Conservation (phyloP, 768 basidiomycete species). For the Psilocybe azurescens region DNA sequence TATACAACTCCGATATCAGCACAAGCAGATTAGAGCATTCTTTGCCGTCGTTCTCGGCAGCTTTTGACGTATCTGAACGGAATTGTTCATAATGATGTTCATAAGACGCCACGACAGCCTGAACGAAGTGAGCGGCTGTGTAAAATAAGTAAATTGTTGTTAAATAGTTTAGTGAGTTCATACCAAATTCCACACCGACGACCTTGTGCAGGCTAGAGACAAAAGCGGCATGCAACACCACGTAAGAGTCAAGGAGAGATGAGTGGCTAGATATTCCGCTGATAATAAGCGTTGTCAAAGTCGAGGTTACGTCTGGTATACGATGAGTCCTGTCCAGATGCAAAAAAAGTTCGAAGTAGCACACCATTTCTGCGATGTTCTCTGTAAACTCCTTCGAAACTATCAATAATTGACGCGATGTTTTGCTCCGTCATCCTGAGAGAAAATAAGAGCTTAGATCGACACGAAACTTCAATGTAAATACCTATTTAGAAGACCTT, state of each 20-base stretch:
- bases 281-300: slow-evolving; percentile 76
- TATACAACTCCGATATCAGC: slow-evolving; percentile 91
- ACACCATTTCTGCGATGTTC: slow-evolving; percentile 79
- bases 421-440: slow-evolving; percentile 90
- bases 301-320: slow-evolving; percentile 77
- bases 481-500: slow-evolving; percentile 89
- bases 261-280: slow-evolving; percentile 82
- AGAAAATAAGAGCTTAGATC: not conserved
- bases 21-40: slow-evolving; percentile 89
- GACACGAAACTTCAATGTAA: slow-evolving; percentile 10
- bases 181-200: slow-evolving; percentile 89
- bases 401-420: slow-evolving; percentile 72
- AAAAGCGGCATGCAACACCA: slow-evolving; percentile 86
- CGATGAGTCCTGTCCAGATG: slow-evolving; percentile 1
- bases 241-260: slow-evolving; percentile 86
- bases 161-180: slow-evolving; percentile 23
- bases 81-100: slow-evolving; percentile 56
- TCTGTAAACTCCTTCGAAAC: slow-evolving; percentile 79
- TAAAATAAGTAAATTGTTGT: not conserved
- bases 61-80: slow-evolving; percentile 20
- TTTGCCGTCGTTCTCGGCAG: slow-evolving; percentile 63
- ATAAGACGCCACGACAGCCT: slow-evolving; percentile 70
- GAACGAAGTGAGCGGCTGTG: slow-evolving; percentile 83
- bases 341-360: slow-evolving; percentile 12
- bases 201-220: slow-evolving; percentile 82